These are phyloP conservation scores for Populus davidiana DNA, from an alignment of 345 rosid species.

Conservation along the genomic window DNA sequence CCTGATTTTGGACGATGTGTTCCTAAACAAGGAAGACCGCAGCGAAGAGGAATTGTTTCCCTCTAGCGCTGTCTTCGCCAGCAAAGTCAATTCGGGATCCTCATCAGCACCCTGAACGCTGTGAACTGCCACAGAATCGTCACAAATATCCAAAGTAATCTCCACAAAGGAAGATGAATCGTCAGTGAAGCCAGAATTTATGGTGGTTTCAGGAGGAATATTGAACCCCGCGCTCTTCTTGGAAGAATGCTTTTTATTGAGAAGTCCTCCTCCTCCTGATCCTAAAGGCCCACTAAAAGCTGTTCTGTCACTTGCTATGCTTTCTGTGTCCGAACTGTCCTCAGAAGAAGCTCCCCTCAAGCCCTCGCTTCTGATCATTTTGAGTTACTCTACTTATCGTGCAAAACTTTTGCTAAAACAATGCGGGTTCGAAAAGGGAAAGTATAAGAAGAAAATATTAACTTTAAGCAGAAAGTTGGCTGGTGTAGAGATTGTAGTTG, in stretches of 20 bases:
- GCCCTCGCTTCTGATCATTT: constrained; percentile 36
- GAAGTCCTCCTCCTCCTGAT: constrained; percentile 27
- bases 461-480: not conserved
- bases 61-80: constrained; percentile 68
- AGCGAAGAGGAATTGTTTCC: constrained; percentile 37
- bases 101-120: constrained; percentile 75
- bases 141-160: constrained; percentile 76
- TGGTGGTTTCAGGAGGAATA: constrained; percentile 37
- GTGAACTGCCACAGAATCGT: constrained; percentile 79
- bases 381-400: too few species aligned
- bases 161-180: constrained; percentile 58
- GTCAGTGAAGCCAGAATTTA: constrained; percentile 9
- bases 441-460: not conserved
- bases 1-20: constrained; percentile 58
- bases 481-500: not conserved
- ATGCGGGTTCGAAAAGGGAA: not conserved
- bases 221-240: constrained; percentile 84
- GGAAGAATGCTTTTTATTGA: constrained; percentile 45
- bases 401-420: not conserved
- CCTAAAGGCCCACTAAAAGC: constrained; percentile 66
- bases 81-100: constrained; percentile 66
- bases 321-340: constrained; percentile 65
- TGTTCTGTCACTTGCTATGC: constrained; percentile 53
- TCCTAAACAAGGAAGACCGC: constrained; percentile 48
- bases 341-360: constrained; percentile 45